Conservation (phyloP, 108 stramenopile species). For the Nitzschia putrida region DNA sequence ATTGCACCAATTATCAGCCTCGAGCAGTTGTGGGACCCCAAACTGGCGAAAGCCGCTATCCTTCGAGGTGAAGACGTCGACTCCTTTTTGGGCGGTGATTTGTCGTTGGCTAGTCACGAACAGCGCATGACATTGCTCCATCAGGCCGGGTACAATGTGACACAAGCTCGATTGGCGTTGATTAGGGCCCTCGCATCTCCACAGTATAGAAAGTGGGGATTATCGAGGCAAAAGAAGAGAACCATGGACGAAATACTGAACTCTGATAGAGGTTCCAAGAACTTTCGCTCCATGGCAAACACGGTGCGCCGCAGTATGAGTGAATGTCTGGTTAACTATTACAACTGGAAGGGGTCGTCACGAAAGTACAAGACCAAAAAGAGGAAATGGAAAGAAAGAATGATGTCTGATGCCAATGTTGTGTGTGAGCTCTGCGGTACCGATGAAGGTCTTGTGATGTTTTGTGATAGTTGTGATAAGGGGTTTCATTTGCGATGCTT, state of each 20-base stretch:
- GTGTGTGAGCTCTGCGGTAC: constrained; percentile 53
- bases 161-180: constrained; percentile 27
- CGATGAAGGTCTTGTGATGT: constrained; percentile 53
- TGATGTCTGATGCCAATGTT: constrained; percentile 34
- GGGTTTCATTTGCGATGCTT: constrained; percentile 74
- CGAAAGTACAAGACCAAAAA: constrained; percentile 39
- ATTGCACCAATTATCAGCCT: constrained; percentile 6
- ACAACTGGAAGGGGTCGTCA: constrained; percentile 45
- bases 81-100: constrained; percentile 39
- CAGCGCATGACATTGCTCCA: constrained; percentile 49
- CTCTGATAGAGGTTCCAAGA: constrained; percentile 20
- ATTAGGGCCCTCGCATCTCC: background rate
- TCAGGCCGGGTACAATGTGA: constrained; percentile 44
- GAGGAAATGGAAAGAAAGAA: constrained; percentile 41
- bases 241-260: background rate
- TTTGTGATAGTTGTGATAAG: constrained; percentile 80
- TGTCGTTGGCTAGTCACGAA: constrained; percentile 40
- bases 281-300: constrained; percentile 53
- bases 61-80: constrained; percentile 47
- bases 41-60: constrained; percentile 39
- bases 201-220: background rate
- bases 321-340: constrained; percentile 63
- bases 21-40: constrained; percentile 53
- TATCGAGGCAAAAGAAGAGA: background rate
- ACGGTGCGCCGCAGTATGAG: constrained; percentile 42